Percentiles rank a stretch among this genome's conserved stretches.
Evolutionary conservation across 805 yeast genomes (phyloP).

Genomic region (Blastobotrys robertii): DNA sequence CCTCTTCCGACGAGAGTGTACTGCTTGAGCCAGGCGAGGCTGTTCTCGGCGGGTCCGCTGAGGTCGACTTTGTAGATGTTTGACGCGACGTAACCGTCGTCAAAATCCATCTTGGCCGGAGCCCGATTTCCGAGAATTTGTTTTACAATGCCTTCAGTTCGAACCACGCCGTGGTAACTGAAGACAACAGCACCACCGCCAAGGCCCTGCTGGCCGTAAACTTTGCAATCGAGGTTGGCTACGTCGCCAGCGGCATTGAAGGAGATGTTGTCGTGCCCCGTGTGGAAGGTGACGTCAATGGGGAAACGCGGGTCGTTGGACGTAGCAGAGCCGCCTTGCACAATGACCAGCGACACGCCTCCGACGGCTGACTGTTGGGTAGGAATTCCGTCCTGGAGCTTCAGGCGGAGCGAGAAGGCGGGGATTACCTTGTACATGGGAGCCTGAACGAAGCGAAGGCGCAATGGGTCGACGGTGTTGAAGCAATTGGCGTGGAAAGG

Average conservation of each 20-base stretch:
- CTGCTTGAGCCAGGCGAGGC: constrained; percentile 36
- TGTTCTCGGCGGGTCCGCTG: constrained; percentile 34
- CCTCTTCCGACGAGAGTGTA: constrained; percentile 51
- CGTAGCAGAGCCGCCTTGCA: constrained; percentile 12
- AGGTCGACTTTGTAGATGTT: constrained; percentile 36
- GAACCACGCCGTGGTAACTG: constrained; percentile 41
- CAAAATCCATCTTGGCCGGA: constrained; percentile 28
- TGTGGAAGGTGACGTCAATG: constrained; percentile 29
- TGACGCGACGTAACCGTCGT: constrained; percentile 40
- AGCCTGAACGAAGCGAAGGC: neutral
- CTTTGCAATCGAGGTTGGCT: constrained; percentile 15
- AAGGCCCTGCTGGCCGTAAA: constrained; percentile 37
- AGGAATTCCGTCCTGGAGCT: constrained; percentile 1
- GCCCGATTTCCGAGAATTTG: constrained; percentile 30
- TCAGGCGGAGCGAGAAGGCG: neutral
- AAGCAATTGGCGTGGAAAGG: neutral
- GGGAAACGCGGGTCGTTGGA: constrained; percentile 31
- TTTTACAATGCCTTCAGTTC: constrained; percentile 28
- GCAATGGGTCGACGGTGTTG: too few relatives aligned
- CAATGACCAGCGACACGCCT: neutral
- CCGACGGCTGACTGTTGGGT: neutral
- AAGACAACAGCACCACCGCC: constrained; percentile 32
- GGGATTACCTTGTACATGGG: neutral
- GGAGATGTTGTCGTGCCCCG: constrained; percentile 44
- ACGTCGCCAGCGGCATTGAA: constrained; percentile 14